phyloP scores from a whole-genome alignment of 352 stramenopile genomes.

The Phytophthora pisi region DNA sequence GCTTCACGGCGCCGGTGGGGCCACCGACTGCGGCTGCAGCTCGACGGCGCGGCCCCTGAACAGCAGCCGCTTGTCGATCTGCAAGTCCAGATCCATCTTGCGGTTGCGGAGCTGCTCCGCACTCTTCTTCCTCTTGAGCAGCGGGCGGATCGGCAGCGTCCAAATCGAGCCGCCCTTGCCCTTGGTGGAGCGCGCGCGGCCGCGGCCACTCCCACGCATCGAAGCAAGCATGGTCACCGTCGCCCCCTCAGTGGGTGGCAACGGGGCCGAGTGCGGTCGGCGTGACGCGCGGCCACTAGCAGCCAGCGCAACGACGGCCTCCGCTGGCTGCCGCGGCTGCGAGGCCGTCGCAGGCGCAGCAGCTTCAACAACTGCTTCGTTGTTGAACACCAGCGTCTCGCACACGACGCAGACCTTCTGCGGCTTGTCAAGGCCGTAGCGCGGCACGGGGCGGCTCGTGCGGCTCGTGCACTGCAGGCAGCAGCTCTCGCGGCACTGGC shows the following conservation, averaged over 20 bases:
- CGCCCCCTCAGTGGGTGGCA: conserved; percentile 30
- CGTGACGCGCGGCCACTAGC: conserved; percentile 12
- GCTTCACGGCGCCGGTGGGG: conserved; percentile 25
- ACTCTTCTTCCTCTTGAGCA: conserved; percentile 60
- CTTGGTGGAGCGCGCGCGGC: conserved; percentile 31
- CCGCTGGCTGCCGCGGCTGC: conserved; percentile 27
- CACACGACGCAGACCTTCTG: conserved; percentile 71
- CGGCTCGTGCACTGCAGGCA: conserved; percentile 57
- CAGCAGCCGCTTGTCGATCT: conserved; percentile 50
- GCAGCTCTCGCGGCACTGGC: conserved; percentile 66
- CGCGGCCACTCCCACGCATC: conserved; percentile 11
- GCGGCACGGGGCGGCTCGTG: conserved; percentile 41
- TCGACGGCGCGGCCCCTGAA: conserved; percentile 35
- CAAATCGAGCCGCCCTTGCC: conserved; percentile 44
- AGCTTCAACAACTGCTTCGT: not conserved
- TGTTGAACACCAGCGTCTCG: conserved; percentile 46
- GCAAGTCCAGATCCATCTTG: conserved; percentile 45
- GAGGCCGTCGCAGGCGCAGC: not conserved
- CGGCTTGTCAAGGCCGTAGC: conserved; percentile 41
- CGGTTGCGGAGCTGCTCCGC: conserved; percentile 55
- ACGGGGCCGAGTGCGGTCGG: conserved; percentile 38
- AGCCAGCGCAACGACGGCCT: conserved; percentile 20
- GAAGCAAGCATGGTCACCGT: conserved; percentile 8
- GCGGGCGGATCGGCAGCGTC: conserved; percentile 52
- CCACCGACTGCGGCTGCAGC: conserved; percentile 42